Percentiles rank a stretch among this genome's conserved stretches.
phyloP scores from a whole-genome alignment of 768 basidiomycete genomes.

The Rhodosporidiobolus sp. region DNA sequence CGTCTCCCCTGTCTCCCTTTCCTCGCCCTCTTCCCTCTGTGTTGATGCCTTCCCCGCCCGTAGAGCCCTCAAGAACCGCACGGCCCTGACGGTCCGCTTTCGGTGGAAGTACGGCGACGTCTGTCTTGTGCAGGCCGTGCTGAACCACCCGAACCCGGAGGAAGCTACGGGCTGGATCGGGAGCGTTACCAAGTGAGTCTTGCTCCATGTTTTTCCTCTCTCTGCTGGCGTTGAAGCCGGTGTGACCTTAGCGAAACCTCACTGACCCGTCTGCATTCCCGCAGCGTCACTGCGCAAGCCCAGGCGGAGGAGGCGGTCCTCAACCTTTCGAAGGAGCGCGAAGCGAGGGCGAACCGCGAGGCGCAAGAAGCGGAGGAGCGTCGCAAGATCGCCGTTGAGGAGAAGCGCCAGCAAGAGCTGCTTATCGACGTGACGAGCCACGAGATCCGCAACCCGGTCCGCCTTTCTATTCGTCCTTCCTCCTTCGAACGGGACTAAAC shows the following conservation, averaged over 20 bases:
- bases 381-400: conserved; percentile 45
- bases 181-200: conserved; percentile 7
- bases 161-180: conserved; percentile 21
- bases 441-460: conserved; percentile 46
- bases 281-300: conserved; percentile 14
- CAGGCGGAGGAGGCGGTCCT: conserved; percentile 24
- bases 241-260: no score
- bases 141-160: neutral
- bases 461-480: neutral
- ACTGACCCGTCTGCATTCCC: neutral
- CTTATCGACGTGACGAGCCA: conserved; percentile 49
- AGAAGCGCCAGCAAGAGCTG: conserved; percentile 49
- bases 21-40: neutral
- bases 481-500: neutral
- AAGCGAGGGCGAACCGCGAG: conserved; percentile 40
- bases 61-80: neutral
- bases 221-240: no score
- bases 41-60: neutral
- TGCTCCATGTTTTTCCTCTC: no score
- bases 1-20: no score
- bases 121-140: conserved; percentile 9
- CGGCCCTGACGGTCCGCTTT: conserved; percentile 15
- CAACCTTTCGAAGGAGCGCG: conserved; percentile 15
- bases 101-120: conserved; percentile 19
- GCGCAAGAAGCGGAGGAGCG: conserved; percentile 42